Evolutionary conservation across 192 early-diverging fungal genomes (phyloP).

Genomic region (Coemansia sp.): DNA sequence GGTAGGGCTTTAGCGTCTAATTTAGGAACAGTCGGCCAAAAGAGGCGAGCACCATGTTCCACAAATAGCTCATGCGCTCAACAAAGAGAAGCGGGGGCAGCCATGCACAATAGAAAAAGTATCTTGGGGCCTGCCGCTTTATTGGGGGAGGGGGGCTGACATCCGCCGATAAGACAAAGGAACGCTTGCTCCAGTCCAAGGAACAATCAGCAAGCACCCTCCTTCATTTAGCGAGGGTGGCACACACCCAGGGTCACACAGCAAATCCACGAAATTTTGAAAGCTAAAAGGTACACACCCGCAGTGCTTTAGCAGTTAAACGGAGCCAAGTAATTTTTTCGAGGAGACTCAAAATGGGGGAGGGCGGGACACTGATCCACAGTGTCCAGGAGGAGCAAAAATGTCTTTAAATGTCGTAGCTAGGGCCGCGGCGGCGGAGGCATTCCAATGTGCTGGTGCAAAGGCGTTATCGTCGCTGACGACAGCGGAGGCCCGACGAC

Average conservation of each 20-base stretch:
- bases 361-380: neutral
- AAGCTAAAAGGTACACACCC: neutral
- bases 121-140: neutral
- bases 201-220: neutral
- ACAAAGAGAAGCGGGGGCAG: neutral
- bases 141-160: neutral
- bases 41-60: neutral
- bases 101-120: neutral
- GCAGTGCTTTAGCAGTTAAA: neutral
- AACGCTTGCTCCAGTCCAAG: neutral
- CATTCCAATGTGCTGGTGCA: slow-evolving; percentile 10
- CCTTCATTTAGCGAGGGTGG: neutral
- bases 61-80: neutral
- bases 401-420: neutral
- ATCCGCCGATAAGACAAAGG: neutral
- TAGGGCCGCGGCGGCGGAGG: slow-evolving; percentile 7
- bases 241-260: neutral
- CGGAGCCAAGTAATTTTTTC: too few species aligned
- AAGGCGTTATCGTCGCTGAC: neutral
- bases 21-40: neutral
- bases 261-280: neutral
- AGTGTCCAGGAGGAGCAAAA: neutral
- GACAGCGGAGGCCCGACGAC: neutral
- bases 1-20: neutral
- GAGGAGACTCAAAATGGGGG: neutral